Conservation (phyloP, 192 early-diverging fungal species). For the Dispira parvispora region DNA sequence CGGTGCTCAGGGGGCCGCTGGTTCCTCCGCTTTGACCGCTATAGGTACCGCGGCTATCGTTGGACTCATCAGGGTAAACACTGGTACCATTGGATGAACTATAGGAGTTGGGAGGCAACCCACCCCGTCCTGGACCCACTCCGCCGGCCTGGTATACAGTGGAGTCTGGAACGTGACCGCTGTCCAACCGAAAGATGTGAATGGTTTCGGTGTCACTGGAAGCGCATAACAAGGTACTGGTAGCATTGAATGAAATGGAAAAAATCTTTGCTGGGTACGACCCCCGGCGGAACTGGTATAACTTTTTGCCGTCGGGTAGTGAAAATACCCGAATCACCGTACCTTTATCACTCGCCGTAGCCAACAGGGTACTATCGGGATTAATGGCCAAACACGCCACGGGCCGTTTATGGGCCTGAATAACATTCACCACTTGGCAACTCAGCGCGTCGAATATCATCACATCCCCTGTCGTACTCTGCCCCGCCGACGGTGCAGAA, state of each 20-base stretch:
- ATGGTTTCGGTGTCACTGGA: conserved; percentile 90
- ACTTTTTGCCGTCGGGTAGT: conserved; percentile 63
- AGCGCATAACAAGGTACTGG: conserved; percentile 42
- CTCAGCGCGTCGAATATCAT: conserved; percentile 80
- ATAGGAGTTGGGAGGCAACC: conserved; percentile 14
- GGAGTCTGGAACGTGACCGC: conserved; percentile 1
- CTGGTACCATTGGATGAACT: background rate
- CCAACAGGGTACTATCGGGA: conserved; percentile 80
- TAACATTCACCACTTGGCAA: conserved; percentile 80
- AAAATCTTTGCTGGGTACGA: conserved; percentile 84
- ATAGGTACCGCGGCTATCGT: background rate
- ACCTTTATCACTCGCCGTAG: conserved; percentile 94
- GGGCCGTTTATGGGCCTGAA: conserved; percentile 89
- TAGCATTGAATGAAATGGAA: conserved; percentile 73
- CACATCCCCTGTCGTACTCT: conserved; percentile 42
- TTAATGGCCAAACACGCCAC: conserved; percentile 75
- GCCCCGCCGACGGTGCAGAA: background rate
- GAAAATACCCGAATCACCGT: conserved; percentile 94
- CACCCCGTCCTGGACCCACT: conserved; percentile 20
- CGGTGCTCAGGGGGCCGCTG: conserved; percentile 20
- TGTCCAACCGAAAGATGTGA: conserved; percentile 73
- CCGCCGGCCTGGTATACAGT: conserved; percentile 11
- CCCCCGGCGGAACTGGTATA: conserved; percentile 89
- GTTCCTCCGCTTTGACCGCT: conserved; percentile 10
- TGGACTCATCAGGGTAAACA: conserved; percentile 12